Conservation (phyloP, 164 flowering plant genomes). For the Chimonanthus salicifolius region DNA sequence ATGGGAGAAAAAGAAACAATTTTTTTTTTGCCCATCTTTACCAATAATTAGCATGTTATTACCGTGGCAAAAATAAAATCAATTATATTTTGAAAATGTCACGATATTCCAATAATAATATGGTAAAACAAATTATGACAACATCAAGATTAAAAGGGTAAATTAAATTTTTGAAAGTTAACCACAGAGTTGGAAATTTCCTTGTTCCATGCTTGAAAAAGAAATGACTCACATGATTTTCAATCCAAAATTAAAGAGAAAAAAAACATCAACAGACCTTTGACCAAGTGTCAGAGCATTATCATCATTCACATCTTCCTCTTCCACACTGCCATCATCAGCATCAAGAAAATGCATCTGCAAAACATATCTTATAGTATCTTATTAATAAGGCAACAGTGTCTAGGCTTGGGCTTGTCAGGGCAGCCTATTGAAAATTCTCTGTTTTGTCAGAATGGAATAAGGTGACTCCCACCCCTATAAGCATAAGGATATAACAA, state of each 20-base stretch:
- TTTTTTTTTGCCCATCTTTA: too few species aligned
- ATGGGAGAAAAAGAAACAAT: too few species aligned
- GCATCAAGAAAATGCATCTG: conserved; percentile 76
- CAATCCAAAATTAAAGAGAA: neutral
- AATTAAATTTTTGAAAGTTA: too few species aligned
- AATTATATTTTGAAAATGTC: too few species aligned
- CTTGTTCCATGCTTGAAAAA: neutral
- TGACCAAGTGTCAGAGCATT: conserved; percentile 32
- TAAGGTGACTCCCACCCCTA: too few species aligned
- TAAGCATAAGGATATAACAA: too few species aligned
- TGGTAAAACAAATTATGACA: too few species aligned
- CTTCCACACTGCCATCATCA: conserved; percentile 38
- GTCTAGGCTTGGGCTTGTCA: neutral
- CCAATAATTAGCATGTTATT: too few species aligned
- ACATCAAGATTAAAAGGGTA: too few species aligned
- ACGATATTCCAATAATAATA: too few species aligned
- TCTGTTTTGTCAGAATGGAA: neutral
- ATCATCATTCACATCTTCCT: conserved; percentile 28
- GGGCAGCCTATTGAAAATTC: neutral
- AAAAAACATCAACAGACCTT: conserved; percentile 29
- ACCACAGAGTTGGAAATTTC: neutral
- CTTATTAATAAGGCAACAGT: neutral
- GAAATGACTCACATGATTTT: conserved; percentile 1
- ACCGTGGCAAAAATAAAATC: too few species aligned
- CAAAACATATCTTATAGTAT: neutral